Base-by-base conservation (phyloP, 1,284 basidiomycete species). In the Ganoderma lingzhi region DNA sequence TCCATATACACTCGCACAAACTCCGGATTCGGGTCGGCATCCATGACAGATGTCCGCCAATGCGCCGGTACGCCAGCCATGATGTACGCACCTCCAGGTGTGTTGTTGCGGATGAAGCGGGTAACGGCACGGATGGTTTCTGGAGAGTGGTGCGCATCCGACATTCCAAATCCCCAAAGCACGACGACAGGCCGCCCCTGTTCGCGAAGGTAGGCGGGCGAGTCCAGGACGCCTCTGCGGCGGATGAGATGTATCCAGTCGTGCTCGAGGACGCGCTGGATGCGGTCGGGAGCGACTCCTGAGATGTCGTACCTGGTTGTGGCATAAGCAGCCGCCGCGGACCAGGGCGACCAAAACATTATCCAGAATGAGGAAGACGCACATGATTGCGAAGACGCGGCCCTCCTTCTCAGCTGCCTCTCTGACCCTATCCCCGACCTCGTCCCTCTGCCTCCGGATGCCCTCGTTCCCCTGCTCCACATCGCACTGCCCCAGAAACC, bases 311-410 rank as follows among this genome's bases (percentile, higher is more conserved):
- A 94, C 92, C 92, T 93, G 70, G 3, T 63, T 65, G 53, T 61
- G 64, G 63, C 59, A 60, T 62, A 30, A 60, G 39, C 28, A 19
- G 23, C 39, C 8, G 45, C 19, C 35, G 55, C 8, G 15, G 6
- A 41, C n/a, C 10, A 37, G 14, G 17, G 32, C 8, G 5, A 10
- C 12, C 37, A 35, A 8, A 15, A 64, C 28, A 23, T 10, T 17
- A 12, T n/a, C 14, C 12, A 37, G 37, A 23, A 53, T 8, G 28
- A 15, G 30, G 28, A 59, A 62, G 19, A 70, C 91, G 75, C 69
- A 93, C 93, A 94, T 94, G 71, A 94, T 90, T 6, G 92, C 90
- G 77, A 88, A 94, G 1, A 92, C 91, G 61, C 93, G 82, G 0
- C 90, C 92, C 75, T 93, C 90, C 63, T 84, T 84, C 81, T 94